Percentiles rank a stretch among this genome's conserved stretches.
Evolutionary conservation across 768 basidiomycete species (phyloP).

Genomic region (Rubroboletus pulcherrimus): DNA sequence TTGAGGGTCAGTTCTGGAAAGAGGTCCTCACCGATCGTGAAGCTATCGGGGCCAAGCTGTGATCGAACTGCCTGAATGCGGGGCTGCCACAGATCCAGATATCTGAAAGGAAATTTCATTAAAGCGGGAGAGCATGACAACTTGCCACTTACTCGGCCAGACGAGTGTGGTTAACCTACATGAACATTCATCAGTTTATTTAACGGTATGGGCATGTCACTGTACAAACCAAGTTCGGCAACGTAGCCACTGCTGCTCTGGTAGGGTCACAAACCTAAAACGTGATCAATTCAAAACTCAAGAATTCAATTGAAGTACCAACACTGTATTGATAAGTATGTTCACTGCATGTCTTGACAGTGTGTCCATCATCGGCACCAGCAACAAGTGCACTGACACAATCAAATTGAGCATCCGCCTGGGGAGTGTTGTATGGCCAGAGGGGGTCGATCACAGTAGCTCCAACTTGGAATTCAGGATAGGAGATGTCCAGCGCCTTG

Average conservation of each 20-base stretch:
- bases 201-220: not conserved
- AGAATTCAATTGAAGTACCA: constrained; percentile 12
- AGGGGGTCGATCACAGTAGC: constrained; percentile 49
- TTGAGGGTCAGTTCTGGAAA: not conserved
- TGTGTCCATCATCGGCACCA: constrained; percentile 39
- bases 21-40: constrained; percentile 39
- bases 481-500: constrained; percentile 32
- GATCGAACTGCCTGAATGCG: constrained; percentile 45
- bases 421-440: constrained; percentile 46
- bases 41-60: constrained; percentile 45
- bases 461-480: constrained; percentile 46
- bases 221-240: constrained; percentile 43
- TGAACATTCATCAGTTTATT: not conserved
- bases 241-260: constrained; percentile 43
- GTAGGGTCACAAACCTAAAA: constrained; percentile 13
- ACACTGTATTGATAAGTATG: constrained; percentile 55
- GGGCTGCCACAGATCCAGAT: constrained; percentile 54
- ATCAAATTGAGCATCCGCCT: constrained; percentile 35
- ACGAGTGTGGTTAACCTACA: constrained; percentile 51
- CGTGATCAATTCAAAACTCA: constrained; percentile 38
- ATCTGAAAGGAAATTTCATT: constrained; percentile 30
- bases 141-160: constrained; percentile 38
- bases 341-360: constrained; percentile 48
- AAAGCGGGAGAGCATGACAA: not conserved
- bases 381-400: constrained; percentile 49